These are phyloP conservation scores for Phanerochaete carnosa DNA, from an alignment of 768 basidiomycete species.

Conservation along the genomic window DNA sequence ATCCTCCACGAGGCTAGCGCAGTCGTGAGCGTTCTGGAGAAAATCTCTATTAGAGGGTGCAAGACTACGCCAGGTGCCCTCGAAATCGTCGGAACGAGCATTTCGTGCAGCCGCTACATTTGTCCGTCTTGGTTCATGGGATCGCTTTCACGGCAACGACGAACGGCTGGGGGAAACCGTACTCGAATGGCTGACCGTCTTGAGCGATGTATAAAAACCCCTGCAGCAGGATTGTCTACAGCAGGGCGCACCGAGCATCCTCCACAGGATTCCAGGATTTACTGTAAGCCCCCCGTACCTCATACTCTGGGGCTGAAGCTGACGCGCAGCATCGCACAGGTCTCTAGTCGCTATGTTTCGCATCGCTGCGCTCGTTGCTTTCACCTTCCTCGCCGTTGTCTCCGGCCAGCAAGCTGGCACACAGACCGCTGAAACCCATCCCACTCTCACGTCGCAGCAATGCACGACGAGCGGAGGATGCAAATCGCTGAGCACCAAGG, in stretches of 20 bases:
- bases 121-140: background rate
- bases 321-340: background rate
- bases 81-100: constrained; percentile 1
- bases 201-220: background rate
- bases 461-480: constrained; percentile 45
- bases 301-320: background rate
- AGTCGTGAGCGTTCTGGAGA: background rate
- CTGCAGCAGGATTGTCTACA: background rate
- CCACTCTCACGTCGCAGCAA: constrained; percentile 41
- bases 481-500: constrained; percentile 26
- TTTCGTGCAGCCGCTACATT: background rate
- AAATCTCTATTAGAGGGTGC: background rate
- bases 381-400: constrained; percentile 35
- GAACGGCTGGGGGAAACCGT: background rate
- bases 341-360: constrained; percentile 26
- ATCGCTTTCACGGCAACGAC: background rate
- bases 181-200: background rate
- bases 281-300: background rate
- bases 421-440: constrained; percentile 44
- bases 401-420: constrained; percentile 52
- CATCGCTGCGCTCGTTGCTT: constrained; percentile 24
- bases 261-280: background rate
- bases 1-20: background rate
- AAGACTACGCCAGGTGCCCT: background rate
- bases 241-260: constrained; percentile 5